Evolutionary conservation across 2,329 filamentous ascomycete genomes (phyloP), one percentile per base, ranked within the genome.

Genomic region (Ascochyta koolunga): DNA sequence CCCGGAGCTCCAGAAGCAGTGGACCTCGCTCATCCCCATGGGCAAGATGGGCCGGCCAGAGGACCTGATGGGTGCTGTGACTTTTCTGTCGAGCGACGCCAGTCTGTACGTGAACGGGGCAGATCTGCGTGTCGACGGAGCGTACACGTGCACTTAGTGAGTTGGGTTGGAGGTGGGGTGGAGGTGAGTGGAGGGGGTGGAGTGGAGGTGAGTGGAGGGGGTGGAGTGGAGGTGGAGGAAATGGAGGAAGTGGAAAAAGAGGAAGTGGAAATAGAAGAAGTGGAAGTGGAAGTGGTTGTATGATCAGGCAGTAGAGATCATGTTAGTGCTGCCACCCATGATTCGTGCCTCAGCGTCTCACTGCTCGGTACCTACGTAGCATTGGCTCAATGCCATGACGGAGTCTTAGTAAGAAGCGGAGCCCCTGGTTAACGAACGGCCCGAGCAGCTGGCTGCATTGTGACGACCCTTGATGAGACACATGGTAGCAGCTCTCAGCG

Each of bases 21-120:
- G 93, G 93, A 96, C 87, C 13, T 93, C 89, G 1, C 82, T 96
- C 48, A 98, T 97, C 58, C 95, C 95, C 0, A 87, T 91, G 71
- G 93, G 92, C 53, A 93, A 93, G 79, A 96, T 98, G 91, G 93
- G 93, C 22, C 83, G 87, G 45, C 93, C 93, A 1, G 87, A 93
- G 72, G 93, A 98, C 68, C 82, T 98, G 52, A 96, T 96, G 89
- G 93, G 93, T 2, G 90, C 93, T 5, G 92, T 96, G 24, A 89
- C 90, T 15, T 96, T 93, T 80, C 79, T 96, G 53, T 84, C 91
- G 35, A 93, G 89, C 54, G 90, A 95, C 67, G 91, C 91, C 2
- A 75, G 72, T 59, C 56, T 62, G 51, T 77, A 77, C 43, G 73
- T 77, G 11, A 77, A 71, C 16, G 87, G 90, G 4, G 89, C 89